Base-by-base conservation (phyloP, 371 early-diverging fungal genomes). In the Coelomomyces lativittatus region DNA sequence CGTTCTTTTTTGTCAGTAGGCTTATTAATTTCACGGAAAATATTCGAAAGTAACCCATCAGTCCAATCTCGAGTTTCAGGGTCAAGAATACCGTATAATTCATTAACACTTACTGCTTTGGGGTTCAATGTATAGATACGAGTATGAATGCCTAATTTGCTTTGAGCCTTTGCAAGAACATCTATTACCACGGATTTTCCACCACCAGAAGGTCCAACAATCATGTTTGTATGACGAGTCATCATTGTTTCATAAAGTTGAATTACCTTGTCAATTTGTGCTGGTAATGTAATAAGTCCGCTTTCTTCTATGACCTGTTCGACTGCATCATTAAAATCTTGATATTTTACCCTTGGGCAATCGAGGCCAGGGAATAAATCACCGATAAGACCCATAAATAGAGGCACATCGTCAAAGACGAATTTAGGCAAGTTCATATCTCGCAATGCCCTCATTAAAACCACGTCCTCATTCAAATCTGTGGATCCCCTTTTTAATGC, bases 401-500 rank as follows among this genome's bases (percentile, higher is more conserved):
- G 52, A 0, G 76, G 70, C 15, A 72, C 70, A 51, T 75, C 76
- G 28, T 72, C 69, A 51, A 68, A 67, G 19, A 72, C 72, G 40
- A 76, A 68, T 53, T 76, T 76, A n/a, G 77, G 77, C 39, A 70
- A 35, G 49, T 72, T 70, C 69, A 72, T 72, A 48, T 70, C 71
- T 19, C 66, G 57, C 27, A 76, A 51, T 5, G 69, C 71, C 17
- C 73, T 43, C 70, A 76, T 68, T 14, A 76, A 56, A 24, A 74
- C 75, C 4, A 74, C 70, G 48, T 74, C 75, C 39, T 74, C 75
- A 39, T 59, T 64, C 15, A 71, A 48, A 44, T 71, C 67, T 0
- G 71, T 67, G 0, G 71, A 67, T 1, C 67, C 71, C 37, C 75
- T 55, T 46, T 74, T 74, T 28, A 74, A 53, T 19, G 61, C 57